Conservation (phyloP, 176 grass and related monocot genomes). For the Hsuehochloa calcarea region DNA sequence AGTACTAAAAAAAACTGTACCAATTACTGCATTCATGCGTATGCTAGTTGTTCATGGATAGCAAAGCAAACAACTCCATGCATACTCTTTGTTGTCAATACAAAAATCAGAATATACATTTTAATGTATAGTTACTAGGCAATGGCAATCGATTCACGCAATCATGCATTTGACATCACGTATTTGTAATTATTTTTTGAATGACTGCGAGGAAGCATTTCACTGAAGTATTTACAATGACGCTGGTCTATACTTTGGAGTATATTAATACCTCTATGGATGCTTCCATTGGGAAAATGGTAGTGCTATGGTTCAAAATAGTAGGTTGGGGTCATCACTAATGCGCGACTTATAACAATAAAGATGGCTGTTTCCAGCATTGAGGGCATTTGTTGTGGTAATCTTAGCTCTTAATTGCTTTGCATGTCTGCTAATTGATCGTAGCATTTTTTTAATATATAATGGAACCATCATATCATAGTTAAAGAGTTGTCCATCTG, state of each 20-base stretch:
- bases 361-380: background rate
- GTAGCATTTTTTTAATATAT: too few species aligned
- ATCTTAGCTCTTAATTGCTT: background rate
- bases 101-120: background rate
- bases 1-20: background rate
- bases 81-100: constrained; percentile 1
- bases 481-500: too few species aligned
- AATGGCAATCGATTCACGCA: constrained; percentile 4
- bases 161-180: background rate
- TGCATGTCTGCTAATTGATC: background rate
- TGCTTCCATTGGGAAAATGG: background rate
- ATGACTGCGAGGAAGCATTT: background rate
- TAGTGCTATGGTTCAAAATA: background rate
- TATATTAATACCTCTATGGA: background rate
- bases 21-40: background rate
- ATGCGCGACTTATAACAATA: background rate
- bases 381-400: background rate
- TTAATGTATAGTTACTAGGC: background rate
- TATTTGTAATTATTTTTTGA: background rate
- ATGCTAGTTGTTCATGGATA: constrained; percentile 2
- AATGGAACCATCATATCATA: too few species aligned
- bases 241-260: background rate
- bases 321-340: background rate
- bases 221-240: background rate
- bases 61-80: background rate